These are phyloP conservation scores for Phaeosphaeria sp. DNA, from an alignment of 2,329 filamentous ascomycete species.

Conservation along the genomic window DNA sequence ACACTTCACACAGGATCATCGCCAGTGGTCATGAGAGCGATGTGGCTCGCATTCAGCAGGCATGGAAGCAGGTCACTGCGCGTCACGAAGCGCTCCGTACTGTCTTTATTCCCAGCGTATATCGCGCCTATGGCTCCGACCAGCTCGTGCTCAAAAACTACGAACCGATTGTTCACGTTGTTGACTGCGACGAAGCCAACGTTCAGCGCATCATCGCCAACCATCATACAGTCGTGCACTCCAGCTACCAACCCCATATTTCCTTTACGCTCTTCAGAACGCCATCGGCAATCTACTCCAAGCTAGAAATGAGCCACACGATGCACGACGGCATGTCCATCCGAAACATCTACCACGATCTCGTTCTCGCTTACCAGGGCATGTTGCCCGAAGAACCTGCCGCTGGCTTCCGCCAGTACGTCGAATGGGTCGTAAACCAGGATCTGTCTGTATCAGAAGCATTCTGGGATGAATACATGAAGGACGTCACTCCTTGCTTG, in stretches of 20 bases:
- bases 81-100: constrained; percentile 23
- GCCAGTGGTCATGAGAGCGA: background rate
- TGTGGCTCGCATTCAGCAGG: constrained; percentile 7
- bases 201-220: constrained; percentile 10
- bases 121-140: constrained; percentile 19
- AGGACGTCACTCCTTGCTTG: constrained; percentile 12
- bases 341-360: constrained; percentile 17
- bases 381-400: constrained; percentile 6
- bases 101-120: constrained; percentile 18
- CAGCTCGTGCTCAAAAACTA: constrained; percentile 22
- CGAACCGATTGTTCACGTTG: constrained; percentile 5
- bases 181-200: constrained; percentile 5
- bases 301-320: constrained; percentile 23
- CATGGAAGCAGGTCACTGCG: constrained; percentile 19
- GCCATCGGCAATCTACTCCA: constrained; percentile 33
- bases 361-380: constrained; percentile 19
- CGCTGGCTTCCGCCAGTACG: constrained; percentile 21
- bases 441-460: constrained; percentile 5
- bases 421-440: constrained; percentile 15
- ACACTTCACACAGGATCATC: constrained; percentile 14
- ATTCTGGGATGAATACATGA: constrained; percentile 20
- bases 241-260: constrained; percentile 12
- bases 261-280: constrained; percentile 7
- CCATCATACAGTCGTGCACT: constrained; percentile 8
- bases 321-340: constrained; percentile 24